phyloP scores from a whole-genome alignment of 1,284 basidiomycete genomes.

The Erythrobasidium hasegawianum region DNA sequence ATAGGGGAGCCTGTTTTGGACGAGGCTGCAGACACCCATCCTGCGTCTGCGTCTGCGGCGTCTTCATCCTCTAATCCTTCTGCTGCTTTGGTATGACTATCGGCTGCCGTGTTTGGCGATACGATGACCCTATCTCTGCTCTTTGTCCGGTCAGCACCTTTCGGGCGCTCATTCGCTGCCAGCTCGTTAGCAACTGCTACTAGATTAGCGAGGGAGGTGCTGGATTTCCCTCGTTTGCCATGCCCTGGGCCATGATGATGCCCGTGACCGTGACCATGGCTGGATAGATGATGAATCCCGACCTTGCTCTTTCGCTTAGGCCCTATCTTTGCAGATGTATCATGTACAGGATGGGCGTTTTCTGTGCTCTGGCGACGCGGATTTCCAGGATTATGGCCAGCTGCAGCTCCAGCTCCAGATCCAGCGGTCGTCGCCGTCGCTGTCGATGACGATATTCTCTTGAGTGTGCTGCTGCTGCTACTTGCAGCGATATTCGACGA shows the following conservation, averaged over 20 bases:
- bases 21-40: constrained; percentile 28
- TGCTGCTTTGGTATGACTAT: neutral
- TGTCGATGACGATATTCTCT: neutral
- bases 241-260: neutral
- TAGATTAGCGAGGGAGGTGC: constrained; percentile 19
- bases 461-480: neutral
- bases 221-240: constrained; percentile 19
- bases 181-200: constrained; percentile 3
- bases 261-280: neutral
- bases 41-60: constrained; percentile 13
- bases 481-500: neutral
- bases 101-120: neutral
- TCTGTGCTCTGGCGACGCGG: no score
- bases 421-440: neutral
- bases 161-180: neutral
- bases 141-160: neutral
- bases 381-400: no score
- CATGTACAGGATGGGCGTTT: neutral
- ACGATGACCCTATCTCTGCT: neutral
- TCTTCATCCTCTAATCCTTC: neutral
- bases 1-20: constrained; percentile 8
- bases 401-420: neutral
- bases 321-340: constrained; percentile 10
- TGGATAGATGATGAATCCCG: constrained; percentile 16
- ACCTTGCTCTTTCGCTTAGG: constrained; percentile 33